Conservation (phyloP, 2,329 filamentous ascomycete species). For the Pseudogymnoascus verrucosus region DNA sequence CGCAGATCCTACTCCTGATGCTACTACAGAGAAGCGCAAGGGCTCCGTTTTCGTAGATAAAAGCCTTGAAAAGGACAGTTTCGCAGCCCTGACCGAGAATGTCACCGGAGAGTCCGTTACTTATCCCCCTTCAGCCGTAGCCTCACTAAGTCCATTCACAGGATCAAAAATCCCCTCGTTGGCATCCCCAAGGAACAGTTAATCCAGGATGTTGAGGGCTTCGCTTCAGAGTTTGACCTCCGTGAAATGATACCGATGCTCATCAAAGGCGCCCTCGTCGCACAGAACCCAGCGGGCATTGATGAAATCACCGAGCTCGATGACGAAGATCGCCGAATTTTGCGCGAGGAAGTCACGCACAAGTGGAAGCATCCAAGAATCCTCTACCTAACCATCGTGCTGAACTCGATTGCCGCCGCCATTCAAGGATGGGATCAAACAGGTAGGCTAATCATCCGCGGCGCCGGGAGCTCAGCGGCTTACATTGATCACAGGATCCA, state of each 20-base stretch:
- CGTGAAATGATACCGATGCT: slow-evolving; percentile 25
- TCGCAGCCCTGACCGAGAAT: slow-evolving; percentile 20
- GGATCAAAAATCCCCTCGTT: slow-evolving; percentile 48
- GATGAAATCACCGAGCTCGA: slow-evolving; percentile 21
- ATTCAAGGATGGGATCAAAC: slow-evolving; percentile 38
- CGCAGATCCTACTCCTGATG: neutral
- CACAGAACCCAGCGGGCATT: slow-evolving; percentile 25
- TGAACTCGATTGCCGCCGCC: slow-evolving; percentile 60
- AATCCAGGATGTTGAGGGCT: slow-evolving; percentile 47
- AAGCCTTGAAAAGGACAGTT: slow-evolving; percentile 14
- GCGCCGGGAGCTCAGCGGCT: slow-evolving; percentile 41
- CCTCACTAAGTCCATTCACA: slow-evolving; percentile 19
- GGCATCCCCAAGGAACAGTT: slow-evolving; percentile 44
- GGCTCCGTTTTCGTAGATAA: slow-evolving; percentile 16
- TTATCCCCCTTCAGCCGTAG: neutral
- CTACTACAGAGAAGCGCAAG: slow-evolving; percentile 10
- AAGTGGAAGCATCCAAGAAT: slow-evolving; percentile 57
- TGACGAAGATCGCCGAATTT: slow-evolving; percentile 30
- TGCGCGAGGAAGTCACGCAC: slow-evolving; percentile 49
- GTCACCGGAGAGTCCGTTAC: slow-evolving; percentile 20
- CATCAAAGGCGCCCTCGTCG: slow-evolving; percentile 32
- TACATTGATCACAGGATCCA: slow-evolving; percentile 40
- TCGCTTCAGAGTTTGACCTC: slow-evolving; percentile 51
- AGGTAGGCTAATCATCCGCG: slow-evolving; percentile 37
- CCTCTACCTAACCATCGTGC: slow-evolving; percentile 58